Evolutionary conservation across 73 alveolate genomes (phyloP).

Genomic region (Paramecium biaurelia): DNA sequence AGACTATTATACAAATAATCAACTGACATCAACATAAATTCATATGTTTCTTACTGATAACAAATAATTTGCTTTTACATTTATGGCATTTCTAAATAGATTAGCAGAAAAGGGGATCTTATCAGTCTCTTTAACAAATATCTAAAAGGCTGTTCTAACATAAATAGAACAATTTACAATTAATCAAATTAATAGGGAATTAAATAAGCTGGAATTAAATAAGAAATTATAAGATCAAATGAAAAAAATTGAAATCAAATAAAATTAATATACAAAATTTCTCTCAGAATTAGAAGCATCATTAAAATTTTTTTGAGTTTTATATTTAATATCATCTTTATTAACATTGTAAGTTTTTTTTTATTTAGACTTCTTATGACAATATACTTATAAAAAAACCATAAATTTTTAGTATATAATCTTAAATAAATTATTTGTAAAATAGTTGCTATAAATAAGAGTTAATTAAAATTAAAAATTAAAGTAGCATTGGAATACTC

Average conservation of each 20-base stretch:
- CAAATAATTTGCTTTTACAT: background rate
- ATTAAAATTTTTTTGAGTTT: background rate
- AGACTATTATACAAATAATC: background rate
- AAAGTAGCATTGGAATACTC: too few species aligned
- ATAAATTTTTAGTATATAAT: too few species aligned
- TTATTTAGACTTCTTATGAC: background rate
- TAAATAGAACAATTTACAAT: slow-evolving; percentile 1
- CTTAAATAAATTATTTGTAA: too few species aligned
- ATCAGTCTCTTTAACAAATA: background rate
- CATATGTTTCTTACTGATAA: background rate
- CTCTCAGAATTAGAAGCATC: background rate
- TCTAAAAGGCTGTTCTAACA: background rate
- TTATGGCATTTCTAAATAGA: background rate
- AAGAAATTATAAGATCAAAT: background rate
- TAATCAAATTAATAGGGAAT: background rate
- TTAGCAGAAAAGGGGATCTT: background rate
- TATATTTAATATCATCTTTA: background rate
- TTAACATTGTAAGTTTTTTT: background rate
- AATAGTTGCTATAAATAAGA: too few species aligned
- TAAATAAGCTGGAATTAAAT: background rate
- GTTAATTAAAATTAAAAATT: too few species aligned
- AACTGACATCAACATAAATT: slow-evolving; percentile 2
- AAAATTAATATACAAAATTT: background rate
- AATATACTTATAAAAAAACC: too few species aligned
- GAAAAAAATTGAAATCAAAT: background rate